A percentile compares a stretch with the other conserved stretches of the same genome.
Conservation (phyloP, 2,329 filamentous ascomycete genomes). For the Ceratocystis ficicola region DNA sequence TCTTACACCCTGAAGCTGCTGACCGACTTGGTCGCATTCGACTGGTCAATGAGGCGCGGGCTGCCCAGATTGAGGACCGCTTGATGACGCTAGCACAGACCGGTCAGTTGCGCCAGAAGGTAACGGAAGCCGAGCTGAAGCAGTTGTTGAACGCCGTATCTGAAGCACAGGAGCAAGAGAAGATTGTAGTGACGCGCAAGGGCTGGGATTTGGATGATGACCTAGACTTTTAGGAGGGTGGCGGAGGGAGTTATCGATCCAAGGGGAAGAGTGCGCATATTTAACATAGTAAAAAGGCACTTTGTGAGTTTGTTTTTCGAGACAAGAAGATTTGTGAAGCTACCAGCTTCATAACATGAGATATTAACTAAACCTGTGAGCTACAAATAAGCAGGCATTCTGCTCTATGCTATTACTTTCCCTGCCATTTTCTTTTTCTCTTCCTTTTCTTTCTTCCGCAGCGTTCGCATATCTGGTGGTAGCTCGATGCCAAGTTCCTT, state of each 20-base stretch:
- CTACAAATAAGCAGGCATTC: not conserved
- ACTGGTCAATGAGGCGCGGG: slow-evolving; percentile 85
- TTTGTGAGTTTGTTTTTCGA: not conserved
- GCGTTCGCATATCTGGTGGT: slow-evolving; percentile 72
- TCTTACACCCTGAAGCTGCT: slow-evolving; percentile 84
- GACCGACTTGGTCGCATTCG: slow-evolving; percentile 90
- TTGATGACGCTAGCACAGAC: slow-evolving; percentile 82
- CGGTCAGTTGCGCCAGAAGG: slow-evolving; percentile 75
- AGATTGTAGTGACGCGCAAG: slow-evolving; percentile 78
- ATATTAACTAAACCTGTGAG: not conserved
- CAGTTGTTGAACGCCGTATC: slow-evolving; percentile 75
- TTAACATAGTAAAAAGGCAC: not conserved
- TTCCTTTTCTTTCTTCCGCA: slow-evolving; percentile 57
- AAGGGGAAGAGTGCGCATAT: slow-evolving; percentile 22
- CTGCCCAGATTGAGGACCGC: slow-evolving; percentile 79
- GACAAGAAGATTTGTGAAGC: not conserved
- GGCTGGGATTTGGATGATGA: slow-evolving; percentile 78
- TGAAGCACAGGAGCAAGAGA: slow-evolving; percentile 65
- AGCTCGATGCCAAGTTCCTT: slow-evolving; percentile 68
- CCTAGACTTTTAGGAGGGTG: slow-evolving; percentile 41
- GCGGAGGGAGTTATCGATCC: not conserved
- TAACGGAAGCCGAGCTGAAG: slow-evolving; percentile 88
- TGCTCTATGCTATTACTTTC: not conserved
- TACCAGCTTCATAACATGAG: not conserved
- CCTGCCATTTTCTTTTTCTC: slow-evolving; percentile 42